Evolutionary conservation across 192 early-diverging fungal species (phyloP), one percentile per base, ranked within the genome.

Genomic region (Rhizophagus sp.): DNA sequence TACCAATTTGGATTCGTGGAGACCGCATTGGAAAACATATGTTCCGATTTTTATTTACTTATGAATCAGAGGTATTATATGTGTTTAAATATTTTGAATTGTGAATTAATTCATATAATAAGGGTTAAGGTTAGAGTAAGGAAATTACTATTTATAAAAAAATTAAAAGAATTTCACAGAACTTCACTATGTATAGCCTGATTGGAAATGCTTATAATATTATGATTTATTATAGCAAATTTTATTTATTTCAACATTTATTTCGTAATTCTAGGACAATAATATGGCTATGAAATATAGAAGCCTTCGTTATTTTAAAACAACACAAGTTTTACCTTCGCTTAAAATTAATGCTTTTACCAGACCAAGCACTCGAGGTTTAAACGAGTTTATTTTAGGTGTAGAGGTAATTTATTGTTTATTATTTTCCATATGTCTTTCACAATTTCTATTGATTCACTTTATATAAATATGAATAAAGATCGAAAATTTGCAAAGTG

Each of bases 301-400:
- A 19, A 94, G 88, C 39, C 82, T 96, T 30, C 88, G 90, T 11
- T 89, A 91, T 84, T 85, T 88, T 33, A 50, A 91, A 7, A 47
- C 81, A 0, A 81, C 89, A 12, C 88, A 94, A 24, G 96, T 99
- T 3, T 83, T 89, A 50, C 95, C 96, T 11, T 97, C 96, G 5
- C 86, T 99, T 22, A 90, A 96, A 67, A 95, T 99, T 82, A 97
- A 96, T 80, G 95, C 97, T 0, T 98, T 99, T 83, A 96, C 97
- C 11, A 84, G 96, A 33, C 94, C 95, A 8, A 95, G 95, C 75
- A 85, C 90, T 25, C 87, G 83, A n/a, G 86, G 82, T 13, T 85
- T 95, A 9, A 90, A 92, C 81, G 96, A 98, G 80, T 97, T 95
- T 75, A 91, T 97, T 34, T 88, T 99, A 34, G 97, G 96, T 2